Evolutionary conservation across 106 monocot genomes (phyloP).

Genomic region (Chionographis japonica): DNA sequence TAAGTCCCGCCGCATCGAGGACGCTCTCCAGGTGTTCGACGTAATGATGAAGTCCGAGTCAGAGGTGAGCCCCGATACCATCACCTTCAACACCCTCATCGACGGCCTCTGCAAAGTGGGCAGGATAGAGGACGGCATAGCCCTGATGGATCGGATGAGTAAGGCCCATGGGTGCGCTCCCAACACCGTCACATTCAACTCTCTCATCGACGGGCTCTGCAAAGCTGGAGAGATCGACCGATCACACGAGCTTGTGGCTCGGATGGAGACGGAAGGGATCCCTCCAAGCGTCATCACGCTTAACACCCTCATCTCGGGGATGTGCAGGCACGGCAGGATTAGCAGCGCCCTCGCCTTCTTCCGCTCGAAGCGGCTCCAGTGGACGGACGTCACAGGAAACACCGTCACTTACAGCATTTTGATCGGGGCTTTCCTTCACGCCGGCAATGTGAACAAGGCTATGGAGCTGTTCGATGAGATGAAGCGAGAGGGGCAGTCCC

Average conservation of each 20-base stretch:
- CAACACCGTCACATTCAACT: slow-evolving; percentile 53
- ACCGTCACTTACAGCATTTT: slow-evolving; percentile 52
- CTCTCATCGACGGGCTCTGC: slow-evolving; percentile 67
- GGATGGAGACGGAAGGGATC: slow-evolving; percentile 51
- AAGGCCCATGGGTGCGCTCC: slow-evolving; percentile 17
- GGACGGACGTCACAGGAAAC: slow-evolving; percentile 42
- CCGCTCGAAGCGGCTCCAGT: slow-evolving; percentile 18
- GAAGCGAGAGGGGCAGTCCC: slow-evolving; percentile 39
- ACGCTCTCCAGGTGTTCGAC: slow-evolving; percentile 59
- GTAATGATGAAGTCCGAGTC: slow-evolving; percentile 34
- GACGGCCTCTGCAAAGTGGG: slow-evolving; percentile 71
- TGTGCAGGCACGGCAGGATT: slow-evolving; percentile 53
- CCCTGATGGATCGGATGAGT: slow-evolving; percentile 43
- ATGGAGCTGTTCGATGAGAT: slow-evolving; percentile 73
- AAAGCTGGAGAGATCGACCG: slow-evolving; percentile 40
- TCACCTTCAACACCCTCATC: slow-evolving; percentile 53
- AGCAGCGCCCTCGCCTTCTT: slow-evolving; percentile 65
- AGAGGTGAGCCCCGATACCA: slow-evolving; percentile 26
- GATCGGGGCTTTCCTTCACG: slow-evolving; percentile 65
- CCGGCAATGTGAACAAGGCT: slow-evolving; percentile 57
- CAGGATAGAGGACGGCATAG: slow-evolving; percentile 35
- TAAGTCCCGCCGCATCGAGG: slow-evolving; percentile 40
- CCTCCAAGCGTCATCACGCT: slow-evolving; percentile 53
- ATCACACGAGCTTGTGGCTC: slow-evolving; percentile 28
- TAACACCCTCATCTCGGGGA: slow-evolving; percentile 54